Evolutionary conservation across 176 grass and related monocot genomes (phyloP), one percentile per base, ranked within the genome.

Genomic region (Ensete glaucum): DNA sequence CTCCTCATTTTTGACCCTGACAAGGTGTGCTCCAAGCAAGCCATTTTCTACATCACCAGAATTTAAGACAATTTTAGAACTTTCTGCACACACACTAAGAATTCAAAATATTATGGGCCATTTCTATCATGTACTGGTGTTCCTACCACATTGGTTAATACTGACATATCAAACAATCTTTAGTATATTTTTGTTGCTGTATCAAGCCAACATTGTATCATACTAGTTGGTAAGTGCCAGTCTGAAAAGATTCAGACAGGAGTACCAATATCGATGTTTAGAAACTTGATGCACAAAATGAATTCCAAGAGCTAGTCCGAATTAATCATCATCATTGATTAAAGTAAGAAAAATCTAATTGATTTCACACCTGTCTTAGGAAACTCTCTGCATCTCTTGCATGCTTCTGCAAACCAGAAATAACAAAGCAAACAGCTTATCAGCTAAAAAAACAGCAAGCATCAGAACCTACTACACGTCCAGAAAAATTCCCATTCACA

Each of bases 31-130:
- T 83, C 85, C 7, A 75, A 10, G 25, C 77, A 82, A 63, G 62
- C 11, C 80, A 90, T 81, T 86, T 90, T 96, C 93, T 96, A 80
- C 67, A 88, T 67, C 20, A 80, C 73, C 52, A 81, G 20, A 78
- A 73, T 62, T 52, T 69, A 71, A 75, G 53, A 72, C 69, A 68
- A 43, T 60, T 23, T 77, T 59, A 77, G 57, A 25, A 52, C 2
- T 22, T 64, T 64, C 65, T n/a, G 16, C 8, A 43, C 22, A 43
- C 22, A 57, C 15, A 21, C 34, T 48, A 51, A 50, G 34, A 43
- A 43, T 43, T 43, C 34, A 43, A 43, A 43, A 43, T 43, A 43
- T 43, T 43, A 43, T 43, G 34, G 34, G 34, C 4, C 34, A 43
- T 43, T 43, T 43, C 34, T 43, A 43, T 6, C 34, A 43, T 6